phyloP scores from a whole-genome alignment of 108 stramenopile species.

The Phaeodactylum tricornutum region DNA sequence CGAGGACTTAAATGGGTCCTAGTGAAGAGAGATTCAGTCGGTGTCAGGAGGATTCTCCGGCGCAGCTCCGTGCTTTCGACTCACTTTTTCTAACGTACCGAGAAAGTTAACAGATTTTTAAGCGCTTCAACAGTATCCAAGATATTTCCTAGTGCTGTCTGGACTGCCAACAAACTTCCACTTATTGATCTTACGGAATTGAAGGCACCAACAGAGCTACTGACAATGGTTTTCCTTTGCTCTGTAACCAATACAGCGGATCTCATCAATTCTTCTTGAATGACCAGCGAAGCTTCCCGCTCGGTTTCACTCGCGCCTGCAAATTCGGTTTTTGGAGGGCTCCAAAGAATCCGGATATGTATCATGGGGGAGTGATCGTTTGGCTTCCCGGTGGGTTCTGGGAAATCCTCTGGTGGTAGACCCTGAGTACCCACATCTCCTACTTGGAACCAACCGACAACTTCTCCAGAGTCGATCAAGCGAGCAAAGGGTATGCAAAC shows the following conservation, averaged over 20 bases:
- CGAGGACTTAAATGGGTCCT: constrained; percentile 44
- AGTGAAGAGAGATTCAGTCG: neutral
- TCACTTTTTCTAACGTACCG: no score
- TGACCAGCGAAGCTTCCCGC: constrained; percentile 25
- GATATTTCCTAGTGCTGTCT: constrained; percentile 52
- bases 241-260: constrained; percentile 25
- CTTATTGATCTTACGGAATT: constrained; percentile 52
- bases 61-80: no score
- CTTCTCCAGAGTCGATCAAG: constrained; percentile 33
- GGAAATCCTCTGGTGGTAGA: neutral
- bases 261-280: constrained; percentile 56
- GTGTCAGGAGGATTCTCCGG: no score
- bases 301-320: constrained; percentile 5
- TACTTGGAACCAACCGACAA: constrained; percentile 70
- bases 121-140: constrained; percentile 56
- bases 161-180: constrained; percentile 44
- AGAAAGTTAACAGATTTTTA: constrained; percentile 71
- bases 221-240: constrained; percentile 51
- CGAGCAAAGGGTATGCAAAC: constrained; percentile 61
- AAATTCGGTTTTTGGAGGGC: constrained; percentile 7
- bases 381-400: neutral
- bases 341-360: constrained; percentile 25
- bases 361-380: constrained; percentile 20
- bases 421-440: constrained; percentile 34
- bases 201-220: constrained; percentile 58